Evolutionary conservation across 2,329 filamentous ascomycete genomes (phyloP), one percentile per base, ranked within the genome.

Genomic region (Penicillium sp.): DNA sequence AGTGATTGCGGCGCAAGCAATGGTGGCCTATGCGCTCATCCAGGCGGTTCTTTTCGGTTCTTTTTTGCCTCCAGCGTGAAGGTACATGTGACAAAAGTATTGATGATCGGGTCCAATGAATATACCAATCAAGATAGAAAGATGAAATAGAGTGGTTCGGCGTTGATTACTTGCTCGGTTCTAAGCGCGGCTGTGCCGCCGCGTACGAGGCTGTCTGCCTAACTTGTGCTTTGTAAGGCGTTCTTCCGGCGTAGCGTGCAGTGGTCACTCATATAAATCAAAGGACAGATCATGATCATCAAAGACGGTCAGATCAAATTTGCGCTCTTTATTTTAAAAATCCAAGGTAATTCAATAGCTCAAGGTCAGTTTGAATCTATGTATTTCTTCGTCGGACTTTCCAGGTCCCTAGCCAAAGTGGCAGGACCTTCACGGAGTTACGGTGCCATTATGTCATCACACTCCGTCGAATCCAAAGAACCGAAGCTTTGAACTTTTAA

Each of bases 41-140:
- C 95, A 99, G 74, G 92, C 85, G 0, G 89, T 86, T 7, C 79
- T 99, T 45, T 99, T 92, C 80, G 89, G 93, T 4, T 93, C 88
- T 3, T 99, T 99, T 75, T 82, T 99, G 52, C 95, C 95, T 5
- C 95, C 95, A 45, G 95, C 95, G 49, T 70, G 40, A 67, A 8
- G 33, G 19, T 30, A 11, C 37, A 22, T 37, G n/a, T 40, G 10
- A 52, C 19, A 33, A 30, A 16, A 13, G 16, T 26, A 35, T 14
- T 26, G 22, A n/a, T 30, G 22, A 22, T n/a, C 35, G 11, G 30
- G 6, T 14, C 5, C 10, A 35, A 14, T 35, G 6, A 19, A 43
- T 43, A 35, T 57, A 22, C 19, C 19, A 22, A 22, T 22, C 19
- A 22, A 22, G 2, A 22, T 22, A 22, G 57, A 51, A 48, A 45